Evolutionary conservation across 2,329 filamentous ascomycete genomes (phyloP).

Genomic region (Talaromyces sp.): DNA sequence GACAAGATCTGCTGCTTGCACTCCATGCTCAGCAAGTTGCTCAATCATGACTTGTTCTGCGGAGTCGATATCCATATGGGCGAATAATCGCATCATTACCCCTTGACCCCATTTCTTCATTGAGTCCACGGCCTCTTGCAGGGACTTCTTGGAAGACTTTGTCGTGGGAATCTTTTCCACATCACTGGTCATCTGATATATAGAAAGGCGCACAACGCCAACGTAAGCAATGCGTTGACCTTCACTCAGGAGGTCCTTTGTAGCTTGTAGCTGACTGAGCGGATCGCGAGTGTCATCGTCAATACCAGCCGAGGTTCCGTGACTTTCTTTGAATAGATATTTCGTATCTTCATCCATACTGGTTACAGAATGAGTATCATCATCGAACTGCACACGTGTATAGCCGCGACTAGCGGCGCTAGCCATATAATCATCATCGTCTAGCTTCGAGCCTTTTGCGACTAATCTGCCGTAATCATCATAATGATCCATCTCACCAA

Average conservation of each 20-base stretch:
- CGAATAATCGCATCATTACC: constrained; percentile 92
- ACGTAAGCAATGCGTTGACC: constrained; percentile 96
- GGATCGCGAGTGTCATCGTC: constrained; percentile 80
- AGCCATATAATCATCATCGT: constrained; percentile 69
- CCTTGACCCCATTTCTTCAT: constrained; percentile 96
- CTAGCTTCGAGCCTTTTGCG: constrained; percentile 69
- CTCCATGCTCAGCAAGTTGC: constrained; percentile 87
- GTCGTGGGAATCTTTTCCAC: constrained; percentile 55
- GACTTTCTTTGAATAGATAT: constrained; percentile 80
- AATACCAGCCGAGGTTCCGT: constrained; percentile 56
- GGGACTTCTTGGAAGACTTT: constrained; percentile 65
- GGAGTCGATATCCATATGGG: constrained; percentile 91
- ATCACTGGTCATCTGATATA: constrained; percentile 70
- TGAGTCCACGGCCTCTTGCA: constrained; percentile 65
- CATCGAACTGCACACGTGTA: constrained; percentile 88
- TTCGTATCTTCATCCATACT: constrained; percentile 97
- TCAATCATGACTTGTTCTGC: constrained; percentile 97
- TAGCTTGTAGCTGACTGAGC: constrained; percentile 85
- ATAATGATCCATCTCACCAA: constrained; percentile 89
- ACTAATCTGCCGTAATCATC: constrained; percentile 87
- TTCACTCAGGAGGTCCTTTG: constrained; percentile 90
- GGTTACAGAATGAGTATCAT: constrained; percentile 87
- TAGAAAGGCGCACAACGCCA: constrained; percentile 74
- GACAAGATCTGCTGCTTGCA: constrained; percentile 76
- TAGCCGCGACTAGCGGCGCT: constrained; percentile 93